phyloP scores from a whole-genome alignment of 169 alveolate species.

The Plasmodium gonderi region DNA sequence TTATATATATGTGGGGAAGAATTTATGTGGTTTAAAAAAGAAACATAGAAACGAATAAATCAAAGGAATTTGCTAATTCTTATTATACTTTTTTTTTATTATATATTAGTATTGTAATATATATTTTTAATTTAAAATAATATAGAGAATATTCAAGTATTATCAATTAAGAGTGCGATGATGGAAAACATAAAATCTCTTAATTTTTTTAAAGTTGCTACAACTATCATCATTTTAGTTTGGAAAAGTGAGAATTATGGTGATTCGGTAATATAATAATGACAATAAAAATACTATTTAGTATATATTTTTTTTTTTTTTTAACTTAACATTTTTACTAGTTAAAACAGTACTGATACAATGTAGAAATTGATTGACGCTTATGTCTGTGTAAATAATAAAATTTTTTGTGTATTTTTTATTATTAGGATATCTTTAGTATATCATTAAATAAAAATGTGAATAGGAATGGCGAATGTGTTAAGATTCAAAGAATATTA shows the following conservation, averaged over 20 bases:
- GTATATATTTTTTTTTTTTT: not conserved
- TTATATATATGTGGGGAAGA: not conserved
- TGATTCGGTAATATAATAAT: not conserved
- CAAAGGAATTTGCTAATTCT: not conserved
- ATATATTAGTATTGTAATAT: not conserved
- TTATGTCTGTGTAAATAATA: not conserved
- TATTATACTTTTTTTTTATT: not conserved
- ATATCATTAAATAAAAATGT: not conserved
- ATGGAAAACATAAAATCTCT: not conserved
- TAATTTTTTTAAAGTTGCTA: not conserved
- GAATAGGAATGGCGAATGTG: not conserved
- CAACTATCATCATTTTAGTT: not conserved
- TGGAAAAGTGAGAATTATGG: not conserved
- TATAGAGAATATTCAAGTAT: not conserved
- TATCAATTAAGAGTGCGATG: not conserved
- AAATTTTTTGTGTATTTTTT: not conserved
- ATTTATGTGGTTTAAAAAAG: not conserved
- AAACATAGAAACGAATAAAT: not conserved
- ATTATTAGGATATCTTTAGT: not conserved
- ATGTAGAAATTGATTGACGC: not conserved
- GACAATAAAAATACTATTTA: not conserved
- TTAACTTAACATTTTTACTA: not conserved
- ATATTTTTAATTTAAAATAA: not conserved
- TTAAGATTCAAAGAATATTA: not conserved
- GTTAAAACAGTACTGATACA: not conserved